Conservation (phyloP, 257 asterid genomes). For the Ocimum tenuiflorum region DNA sequence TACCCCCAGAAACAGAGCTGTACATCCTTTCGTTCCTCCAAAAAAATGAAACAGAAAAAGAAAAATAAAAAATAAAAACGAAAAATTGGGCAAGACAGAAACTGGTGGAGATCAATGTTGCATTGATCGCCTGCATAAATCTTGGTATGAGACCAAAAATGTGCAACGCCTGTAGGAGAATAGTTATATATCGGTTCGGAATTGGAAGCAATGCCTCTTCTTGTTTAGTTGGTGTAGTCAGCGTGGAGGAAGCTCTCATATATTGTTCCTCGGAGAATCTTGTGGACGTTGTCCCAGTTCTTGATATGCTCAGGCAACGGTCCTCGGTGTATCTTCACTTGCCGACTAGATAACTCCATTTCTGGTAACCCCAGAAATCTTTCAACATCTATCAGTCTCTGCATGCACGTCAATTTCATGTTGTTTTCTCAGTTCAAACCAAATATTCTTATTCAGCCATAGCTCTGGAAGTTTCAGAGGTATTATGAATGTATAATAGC, state of each 20-base stretch:
- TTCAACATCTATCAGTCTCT: constrained; percentile 70
- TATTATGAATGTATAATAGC: too few species aligned
- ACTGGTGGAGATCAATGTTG: constrained; percentile 20
- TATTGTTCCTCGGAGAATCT: constrained; percentile 56
- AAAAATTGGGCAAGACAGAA: background rate
- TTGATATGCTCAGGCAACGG: constrained; percentile 53
- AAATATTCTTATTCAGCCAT: too few species aligned
- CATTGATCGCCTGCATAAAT: constrained; percentile 20
- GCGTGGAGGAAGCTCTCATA: constrained; percentile 60
- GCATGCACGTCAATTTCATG: too few species aligned
- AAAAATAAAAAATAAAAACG: background rate
- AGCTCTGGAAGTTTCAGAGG: too few species aligned
- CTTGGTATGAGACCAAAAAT: background rate
- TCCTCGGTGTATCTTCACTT: constrained; percentile 89
- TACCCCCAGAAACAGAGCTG: constrained; percentile 17
- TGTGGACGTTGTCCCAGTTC: constrained; percentile 74
- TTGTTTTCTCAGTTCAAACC: too few species aligned
- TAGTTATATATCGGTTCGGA: background rate
- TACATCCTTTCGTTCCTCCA: constrained; percentile 17
- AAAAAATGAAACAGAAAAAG: background rate
- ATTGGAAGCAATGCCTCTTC: background rate
- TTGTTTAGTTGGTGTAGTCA: constrained; percentile 40
- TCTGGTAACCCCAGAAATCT: constrained; percentile 61
- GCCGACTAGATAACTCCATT: constrained; percentile 63
- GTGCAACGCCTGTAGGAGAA: constrained; percentile 3